Evolutionary conservation across 495 filamentous ascomycete species (phyloP).

Genomic region (Halenospora varia): DNA sequence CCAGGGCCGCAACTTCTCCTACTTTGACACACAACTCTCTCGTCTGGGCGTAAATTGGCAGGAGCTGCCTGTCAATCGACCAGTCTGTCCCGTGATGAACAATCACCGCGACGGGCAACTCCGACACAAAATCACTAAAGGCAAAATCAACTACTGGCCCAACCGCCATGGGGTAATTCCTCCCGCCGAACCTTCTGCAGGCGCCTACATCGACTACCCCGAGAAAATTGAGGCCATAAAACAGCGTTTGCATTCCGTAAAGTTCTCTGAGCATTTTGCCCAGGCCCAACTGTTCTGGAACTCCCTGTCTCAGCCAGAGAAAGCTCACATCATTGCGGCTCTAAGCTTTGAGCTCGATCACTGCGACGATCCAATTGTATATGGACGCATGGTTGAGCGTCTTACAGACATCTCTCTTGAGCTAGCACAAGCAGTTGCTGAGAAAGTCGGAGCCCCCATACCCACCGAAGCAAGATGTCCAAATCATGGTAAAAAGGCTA

Average conservation of each 20-base stretch:
- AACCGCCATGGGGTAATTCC: conserved; percentile 67
- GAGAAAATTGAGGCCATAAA: conserved; percentile 66
- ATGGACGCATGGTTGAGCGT: conserved; percentile 65
- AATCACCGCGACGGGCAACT: conserved; percentile 72
- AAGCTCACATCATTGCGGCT: conserved; percentile 64
- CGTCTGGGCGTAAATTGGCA: conserved; percentile 83
- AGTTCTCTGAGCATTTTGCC: conserved; percentile 78
- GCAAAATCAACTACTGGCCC: conserved; percentile 85
- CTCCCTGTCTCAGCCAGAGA: conserved; percentile 66
- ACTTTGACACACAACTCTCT: conserved; percentile 81
- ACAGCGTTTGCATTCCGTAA: conserved; percentile 62
- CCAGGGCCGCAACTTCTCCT: conserved; percentile 82
- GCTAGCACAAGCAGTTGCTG: conserved; percentile 67
- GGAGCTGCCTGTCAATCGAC: conserved; percentile 79
- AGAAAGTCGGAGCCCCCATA: conserved; percentile 60
- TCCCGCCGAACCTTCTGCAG: conserved; percentile 54
- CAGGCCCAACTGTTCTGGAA: conserved; percentile 79
- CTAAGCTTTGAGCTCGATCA: conserved; percentile 84
- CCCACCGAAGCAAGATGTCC: conserved; percentile 44
- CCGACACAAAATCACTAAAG: conserved; percentile 50
- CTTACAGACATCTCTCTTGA: conserved; percentile 68
- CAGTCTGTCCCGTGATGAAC: conserved; percentile 74
- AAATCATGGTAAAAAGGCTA: conserved; percentile 67
- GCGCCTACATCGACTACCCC: conserved; percentile 66
- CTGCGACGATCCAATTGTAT: conserved; percentile 82